Percentiles rank a stretch among this genome's conserved stretches.
These are phyloP conservation scores for Solanum commersonii DNA, from an alignment of 257 asterid genomes.

Conservation along the genomic window DNA sequence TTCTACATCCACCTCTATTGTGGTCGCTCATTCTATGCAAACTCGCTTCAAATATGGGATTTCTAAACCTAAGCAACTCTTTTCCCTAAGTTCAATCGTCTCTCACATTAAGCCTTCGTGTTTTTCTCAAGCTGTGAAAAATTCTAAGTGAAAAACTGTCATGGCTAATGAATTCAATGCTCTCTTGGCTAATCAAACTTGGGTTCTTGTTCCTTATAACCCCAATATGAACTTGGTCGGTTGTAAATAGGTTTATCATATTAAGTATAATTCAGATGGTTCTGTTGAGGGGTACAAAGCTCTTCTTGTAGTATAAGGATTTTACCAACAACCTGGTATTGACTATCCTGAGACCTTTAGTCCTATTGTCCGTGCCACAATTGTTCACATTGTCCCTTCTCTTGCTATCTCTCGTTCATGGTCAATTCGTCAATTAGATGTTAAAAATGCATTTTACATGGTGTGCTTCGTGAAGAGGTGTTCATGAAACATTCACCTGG, in stretches of 20 bases:
- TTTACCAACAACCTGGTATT: background rate
- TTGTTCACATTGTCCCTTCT: background rate
- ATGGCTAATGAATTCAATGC: background rate
- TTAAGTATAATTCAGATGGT: background rate
- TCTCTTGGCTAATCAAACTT: background rate
- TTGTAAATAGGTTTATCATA: background rate
- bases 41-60: background rate
- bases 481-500: background rate
- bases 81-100: background rate
- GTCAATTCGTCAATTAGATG: background rate
- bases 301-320: background rate
- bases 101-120: background rate
- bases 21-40: background rate
- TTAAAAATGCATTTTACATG: background rate
- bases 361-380: background rate
- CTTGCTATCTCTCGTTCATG: background rate
- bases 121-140: background rate
- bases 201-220: background rate
- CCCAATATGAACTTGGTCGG: background rate
- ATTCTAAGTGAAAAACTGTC: background rate
- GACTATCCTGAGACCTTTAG: background rate
- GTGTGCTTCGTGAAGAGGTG: background rate
- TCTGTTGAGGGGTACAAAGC: background rate
- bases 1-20: background rate
- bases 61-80: background rate